A percentile compares a stretch with the other conserved stretches of the same genome.
phyloP scores from a whole-genome alignment of 2,329 filamentous ascomycete genomes.

The Diplodia sapinea region DNA sequence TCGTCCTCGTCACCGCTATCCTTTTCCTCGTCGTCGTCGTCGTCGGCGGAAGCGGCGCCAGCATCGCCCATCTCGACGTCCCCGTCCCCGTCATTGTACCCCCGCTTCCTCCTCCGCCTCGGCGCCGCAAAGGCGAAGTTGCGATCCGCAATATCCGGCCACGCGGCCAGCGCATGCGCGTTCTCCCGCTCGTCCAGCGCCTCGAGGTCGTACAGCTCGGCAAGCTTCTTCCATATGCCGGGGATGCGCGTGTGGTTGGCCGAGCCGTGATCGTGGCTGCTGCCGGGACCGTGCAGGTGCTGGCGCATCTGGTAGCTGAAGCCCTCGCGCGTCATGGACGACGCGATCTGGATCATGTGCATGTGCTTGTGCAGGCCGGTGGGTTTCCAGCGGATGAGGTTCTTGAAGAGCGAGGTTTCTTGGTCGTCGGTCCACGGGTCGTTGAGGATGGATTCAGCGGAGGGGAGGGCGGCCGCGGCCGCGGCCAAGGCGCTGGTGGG shows the following conservation, averaged over 20 bases:
- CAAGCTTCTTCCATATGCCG: slow-evolving; percentile 89
- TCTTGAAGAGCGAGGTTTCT: slow-evolving; percentile 89
- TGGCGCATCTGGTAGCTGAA: slow-evolving; percentile 64
- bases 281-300: neutral
- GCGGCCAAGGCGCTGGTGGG: slow-evolving; percentile 52
- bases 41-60: slow-evolving; percentile 46
- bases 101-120: slow-evolving; percentile 45
- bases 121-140: slow-evolving; percentile 33
- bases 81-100: slow-evolving; percentile 41
- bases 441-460: slow-evolving; percentile 54
- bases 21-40: slow-evolving; percentile 48
- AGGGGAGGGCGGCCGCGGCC: slow-evolving; percentile 38
- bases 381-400: slow-evolving; percentile 94
- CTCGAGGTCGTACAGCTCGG: slow-evolving; percentile 81
- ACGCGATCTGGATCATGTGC: slow-evolving; percentile 83
- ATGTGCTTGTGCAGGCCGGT: slow-evolving; percentile 96
- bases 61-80: slow-evolving; percentile 40
- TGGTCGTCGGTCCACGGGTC: slow-evolving; percentile 96
- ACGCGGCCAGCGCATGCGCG: slow-evolving; percentile 60
- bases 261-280: neutral
- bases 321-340: slow-evolving; percentile 79
- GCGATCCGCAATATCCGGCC: slow-evolving; percentile 55
- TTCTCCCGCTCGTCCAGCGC: slow-evolving; percentile 83
- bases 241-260: slow-evolving; percentile 80
- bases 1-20: slow-evolving; percentile 47